Conservation (phyloP, 371 early-diverging fungal genomes). For the Lichtheimia ramosa region DNA sequence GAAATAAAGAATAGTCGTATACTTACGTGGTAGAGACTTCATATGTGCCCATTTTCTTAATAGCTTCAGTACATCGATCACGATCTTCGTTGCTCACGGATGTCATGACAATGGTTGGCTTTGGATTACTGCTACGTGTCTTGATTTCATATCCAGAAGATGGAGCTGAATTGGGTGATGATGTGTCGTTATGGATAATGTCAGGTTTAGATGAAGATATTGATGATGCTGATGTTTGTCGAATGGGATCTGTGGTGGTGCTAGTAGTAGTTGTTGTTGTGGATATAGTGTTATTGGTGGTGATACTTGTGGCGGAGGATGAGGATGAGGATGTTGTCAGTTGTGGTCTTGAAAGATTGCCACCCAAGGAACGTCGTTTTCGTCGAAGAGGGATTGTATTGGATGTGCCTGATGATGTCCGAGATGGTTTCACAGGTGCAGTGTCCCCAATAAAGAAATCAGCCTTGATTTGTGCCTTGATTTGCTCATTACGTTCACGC, state of each 20-base stretch:
- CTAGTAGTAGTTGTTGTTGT: no score
- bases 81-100: constrained; percentile 16
- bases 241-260: background rate
- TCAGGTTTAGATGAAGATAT: background rate
- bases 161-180: background rate
- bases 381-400: constrained; percentile 5
- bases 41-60: constrained; percentile 18
- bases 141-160: background rate
- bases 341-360: background rate
- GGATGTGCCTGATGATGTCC: constrained; percentile 1
- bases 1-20: no score
- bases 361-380: constrained; percentile 17
- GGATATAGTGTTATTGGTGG: background rate
- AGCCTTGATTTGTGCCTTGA: constrained; percentile 38
- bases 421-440: constrained; percentile 13
- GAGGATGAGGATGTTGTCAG: background rate
- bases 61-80: constrained; percentile 12
- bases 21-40: constrained; percentile 26
- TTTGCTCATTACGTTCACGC: constrained; percentile 18
- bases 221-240: background rate
- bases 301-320: background rate
- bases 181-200: background rate
- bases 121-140: background rate
- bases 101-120: constrained; percentile 27
- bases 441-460: constrained; percentile 31